A percentile compares a stretch with the other conserved stretches of the same genome.
These are phyloP conservation scores for Amphichorda felina DNA, from an alignment of 2,329 filamentous ascomycete genomes.

Conservation along the genomic window DNA sequence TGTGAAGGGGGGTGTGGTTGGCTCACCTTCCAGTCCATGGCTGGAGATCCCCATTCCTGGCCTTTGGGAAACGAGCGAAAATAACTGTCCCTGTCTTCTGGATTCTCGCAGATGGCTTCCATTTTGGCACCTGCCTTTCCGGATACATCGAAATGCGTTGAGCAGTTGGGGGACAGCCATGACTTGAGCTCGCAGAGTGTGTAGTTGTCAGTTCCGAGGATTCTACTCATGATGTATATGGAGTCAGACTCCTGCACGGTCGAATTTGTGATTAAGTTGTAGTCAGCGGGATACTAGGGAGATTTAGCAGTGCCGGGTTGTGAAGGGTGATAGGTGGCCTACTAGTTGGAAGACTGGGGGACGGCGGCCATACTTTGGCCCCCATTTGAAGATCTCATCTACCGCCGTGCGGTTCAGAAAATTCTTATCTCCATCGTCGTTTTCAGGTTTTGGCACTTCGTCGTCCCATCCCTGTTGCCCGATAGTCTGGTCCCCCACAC, in stretches of 20 bases:
- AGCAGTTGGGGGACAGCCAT: slow-evolving; percentile 52
- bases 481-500: slow-evolving; percentile 17
- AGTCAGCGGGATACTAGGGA: slow-evolving; percentile 39
- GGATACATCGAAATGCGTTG: slow-evolving; percentile 46
- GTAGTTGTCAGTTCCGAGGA: slow-evolving; percentile 31
- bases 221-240: slow-evolving; percentile 55
- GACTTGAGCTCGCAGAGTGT: slow-evolving; percentile 58
- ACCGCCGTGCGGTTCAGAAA: slow-evolving; percentile 47
- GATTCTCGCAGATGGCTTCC: slow-evolving; percentile 48
- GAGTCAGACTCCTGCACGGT: slow-evolving; percentile 30
- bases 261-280: slow-evolving; percentile 55
- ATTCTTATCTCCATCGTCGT: slow-evolving; percentile 11
- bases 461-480: slow-evolving; percentile 22
- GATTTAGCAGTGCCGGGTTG: slow-evolving; percentile 6
- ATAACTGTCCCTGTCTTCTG: slow-evolving; percentile 42
- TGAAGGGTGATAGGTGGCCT: slow-evolving; percentile 18
- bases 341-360: slow-evolving; percentile 40
- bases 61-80: slow-evolving; percentile 21
- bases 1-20: too few species aligned
- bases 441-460: slow-evolving; percentile 20
- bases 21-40: slow-evolving; percentile 35
- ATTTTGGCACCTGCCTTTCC: slow-evolving; percentile 47
- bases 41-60: slow-evolving; percentile 17
- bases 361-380: slow-evolving; percentile 32
- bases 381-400: slow-evolving; percentile 62